Conservation (phyloP, 2,329 filamentous ascomycete species). For the Onygena corvina region DNA sequence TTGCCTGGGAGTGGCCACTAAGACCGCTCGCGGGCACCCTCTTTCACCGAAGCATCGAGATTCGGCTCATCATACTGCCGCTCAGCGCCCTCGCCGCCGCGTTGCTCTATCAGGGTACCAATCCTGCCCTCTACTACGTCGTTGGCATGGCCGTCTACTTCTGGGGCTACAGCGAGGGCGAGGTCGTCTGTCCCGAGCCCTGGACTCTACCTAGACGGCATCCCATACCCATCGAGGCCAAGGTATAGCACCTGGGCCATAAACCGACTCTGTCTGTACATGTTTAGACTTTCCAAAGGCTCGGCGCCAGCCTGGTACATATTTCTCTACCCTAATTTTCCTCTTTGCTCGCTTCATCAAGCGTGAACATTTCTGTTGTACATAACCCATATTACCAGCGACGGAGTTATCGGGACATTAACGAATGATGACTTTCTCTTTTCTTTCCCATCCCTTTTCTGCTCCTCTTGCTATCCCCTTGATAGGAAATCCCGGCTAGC, state of each 20-base stretch:
- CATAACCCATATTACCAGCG: slow-evolving; percentile 2
- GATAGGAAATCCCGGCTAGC: too few relatives aligned
- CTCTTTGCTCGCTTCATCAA: neutral
- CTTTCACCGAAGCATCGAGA: slow-evolving; percentile 78
- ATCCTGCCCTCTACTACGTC: slow-evolving; percentile 82
- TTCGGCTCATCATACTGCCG: slow-evolving; percentile 70
- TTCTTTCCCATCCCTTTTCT: too few relatives aligned
- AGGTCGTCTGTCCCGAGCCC: slow-evolving; percentile 65
- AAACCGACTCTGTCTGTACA: slow-evolving; percentile 1
- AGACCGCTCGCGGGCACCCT: slow-evolving; percentile 60
- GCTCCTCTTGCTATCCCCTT: too few relatives aligned
- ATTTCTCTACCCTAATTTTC: neutral
- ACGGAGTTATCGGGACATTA: neutral
- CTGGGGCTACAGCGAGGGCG: slow-evolving; percentile 93
- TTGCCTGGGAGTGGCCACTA: slow-evolving; percentile 88
- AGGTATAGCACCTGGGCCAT: slow-evolving; percentile 22
- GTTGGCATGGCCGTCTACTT: slow-evolving; percentile 81
- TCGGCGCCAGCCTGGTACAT: neutral
- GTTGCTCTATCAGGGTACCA: slow-evolving; percentile 83
- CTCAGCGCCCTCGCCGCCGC: slow-evolving; percentile 61
- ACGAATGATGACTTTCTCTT: slow-evolving; percentile 1
- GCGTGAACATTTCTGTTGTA: neutral
- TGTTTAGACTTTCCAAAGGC: neutral
- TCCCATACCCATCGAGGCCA: slow-evolving; percentile 11
- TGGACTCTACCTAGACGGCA: slow-evolving; percentile 54